These are phyloP conservation scores for Ailanthus altissimus DNA, from an alignment of 345 rosid genomes.

Conservation along the genomic window DNA sequence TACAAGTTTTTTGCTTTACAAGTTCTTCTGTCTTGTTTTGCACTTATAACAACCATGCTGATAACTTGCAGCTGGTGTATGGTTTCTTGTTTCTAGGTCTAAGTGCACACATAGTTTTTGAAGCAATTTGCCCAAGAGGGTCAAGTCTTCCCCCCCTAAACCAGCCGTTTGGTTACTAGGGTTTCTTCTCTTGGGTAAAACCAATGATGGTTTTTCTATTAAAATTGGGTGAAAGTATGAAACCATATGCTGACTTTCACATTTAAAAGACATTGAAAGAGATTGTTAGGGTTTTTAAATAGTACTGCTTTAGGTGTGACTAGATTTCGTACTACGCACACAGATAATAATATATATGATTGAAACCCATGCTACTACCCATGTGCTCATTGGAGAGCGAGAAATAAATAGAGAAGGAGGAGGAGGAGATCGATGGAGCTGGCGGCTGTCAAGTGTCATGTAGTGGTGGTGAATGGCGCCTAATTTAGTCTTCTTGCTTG, in stretches of 20 bases:
- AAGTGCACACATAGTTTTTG: not conserved
- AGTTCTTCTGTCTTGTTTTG: not conserved
- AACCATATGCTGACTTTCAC: constrained; percentile 1
- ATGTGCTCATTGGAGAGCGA: not conserved
- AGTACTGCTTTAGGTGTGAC: not conserved
- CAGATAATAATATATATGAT: not conserved
- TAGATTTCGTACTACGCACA: not conserved
- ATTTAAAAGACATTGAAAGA: not conserved
- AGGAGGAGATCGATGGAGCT: not conserved
- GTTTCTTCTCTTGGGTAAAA: constrained; percentile 2
- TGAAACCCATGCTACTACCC: constrained; percentile 8
- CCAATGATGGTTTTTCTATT: not conserved
- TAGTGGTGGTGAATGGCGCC: not conserved
- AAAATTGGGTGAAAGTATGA: constrained; percentile 5
- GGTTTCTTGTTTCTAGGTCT: constrained; percentile 5
- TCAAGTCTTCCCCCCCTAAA: not conserved
- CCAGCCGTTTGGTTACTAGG: not conserved
- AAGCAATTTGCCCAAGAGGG: not conserved
- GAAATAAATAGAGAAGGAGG: not conserved
- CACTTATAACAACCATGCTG: not conserved
- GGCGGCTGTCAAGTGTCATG: constrained; percentile 14
- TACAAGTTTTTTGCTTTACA: not conserved
- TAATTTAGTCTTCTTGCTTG: constrained; percentile 22
- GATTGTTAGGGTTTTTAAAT: not conserved
- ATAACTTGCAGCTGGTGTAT: not conserved